Evolutionary conservation across 2,329 filamentous ascomycete genomes (phyloP).

Genomic region (Aureobasidium sp.): DNA sequence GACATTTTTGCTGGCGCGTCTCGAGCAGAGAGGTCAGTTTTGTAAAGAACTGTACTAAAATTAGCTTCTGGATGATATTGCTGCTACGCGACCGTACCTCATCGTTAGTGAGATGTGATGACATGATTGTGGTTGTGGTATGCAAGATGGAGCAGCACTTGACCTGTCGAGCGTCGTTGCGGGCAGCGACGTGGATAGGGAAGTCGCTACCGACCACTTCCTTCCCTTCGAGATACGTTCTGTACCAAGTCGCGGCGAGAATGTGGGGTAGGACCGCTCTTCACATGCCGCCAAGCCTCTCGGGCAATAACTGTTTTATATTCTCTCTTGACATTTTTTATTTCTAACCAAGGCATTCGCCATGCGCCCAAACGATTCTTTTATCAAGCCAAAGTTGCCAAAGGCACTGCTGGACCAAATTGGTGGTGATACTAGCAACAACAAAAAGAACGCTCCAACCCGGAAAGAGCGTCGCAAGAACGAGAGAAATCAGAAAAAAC

Average conservation of each 20-base stretch:
- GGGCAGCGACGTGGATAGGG: neutral
- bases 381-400: conserved; percentile 37
- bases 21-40: conserved; percentile 61
- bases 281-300: conserved; percentile 11
- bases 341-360: neutral
- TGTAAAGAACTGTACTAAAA: conserved; percentile 58
- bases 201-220: neutral
- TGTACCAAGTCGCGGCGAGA: neutral
- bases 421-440: conserved; percentile 23
- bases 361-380: conserved; percentile 28
- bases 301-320: conserved; percentile 4
- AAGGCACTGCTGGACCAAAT: conserved; percentile 38
- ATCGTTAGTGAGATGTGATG: conserved; percentile 49
- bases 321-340: neutral
- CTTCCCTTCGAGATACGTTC: neutral
- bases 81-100: conserved; percentile 39
- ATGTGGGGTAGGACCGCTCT: neutral
- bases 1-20: conserved; percentile 56
- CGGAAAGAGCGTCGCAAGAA: conserved; percentile 50
- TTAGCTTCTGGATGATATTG: neutral
- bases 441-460: conserved; percentile 18
- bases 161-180: neutral
- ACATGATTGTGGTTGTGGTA: conserved; percentile 37
- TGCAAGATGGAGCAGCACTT: conserved; percentile 9
- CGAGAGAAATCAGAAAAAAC: conserved; percentile 55